Base-by-base conservation (phyloP, 306 rosid species). In the Prunus dulcis region DNA sequence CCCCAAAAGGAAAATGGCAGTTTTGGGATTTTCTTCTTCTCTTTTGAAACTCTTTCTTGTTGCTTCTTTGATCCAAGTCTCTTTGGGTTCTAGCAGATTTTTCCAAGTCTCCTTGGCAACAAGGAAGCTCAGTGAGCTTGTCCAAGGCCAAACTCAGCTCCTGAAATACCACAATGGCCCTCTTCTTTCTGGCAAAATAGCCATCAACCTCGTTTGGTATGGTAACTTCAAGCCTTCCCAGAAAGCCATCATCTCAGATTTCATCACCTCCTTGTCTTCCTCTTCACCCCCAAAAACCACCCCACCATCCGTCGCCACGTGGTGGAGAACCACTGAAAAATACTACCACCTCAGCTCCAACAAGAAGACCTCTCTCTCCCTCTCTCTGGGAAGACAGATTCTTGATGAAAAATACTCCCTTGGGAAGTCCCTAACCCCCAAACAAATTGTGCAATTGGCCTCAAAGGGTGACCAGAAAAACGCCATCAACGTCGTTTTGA, bases 301-400 rank as follows among this genome's bases (percentile, higher is more conserved):
- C 58, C 75, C 82, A 13, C 98, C 98, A 0, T 87, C 96, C 5
- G 97, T 93, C 61, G 75, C 92, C 50, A 13, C 86, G 3, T 93
- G 98, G 98, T 93, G 98, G 98, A 89, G 86, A 73, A 84, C 82
- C 49, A 93, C 96, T 0, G 98, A 88, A 70, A 93, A 89, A 7
- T 93, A 93, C 85, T 89, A 91, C 78, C 87, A 82, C n/a, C 77
- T 83, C 18, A 72, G 27, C 46, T 46, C 86, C 30, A 86, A 76
- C 45, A 86, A 76, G 79, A 85, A 81, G 8, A 4, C 80, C 0
- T 51, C 82, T 9, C 82, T 91, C 17, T 82, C 86, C n/a, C 84
- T 91, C 5, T 57, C 77, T 2, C 30, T 88, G 27, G 88, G 90
- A 0, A 81, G 79, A 2, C 97, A 93, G 46, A 78, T 93, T 2